A percentile compares a stretch with the other conserved stretches of the same genome.
Evolutionary conservation across 257 asterid genomes (phyloP).

Genomic region (Capsicum rhomboideum): DNA sequence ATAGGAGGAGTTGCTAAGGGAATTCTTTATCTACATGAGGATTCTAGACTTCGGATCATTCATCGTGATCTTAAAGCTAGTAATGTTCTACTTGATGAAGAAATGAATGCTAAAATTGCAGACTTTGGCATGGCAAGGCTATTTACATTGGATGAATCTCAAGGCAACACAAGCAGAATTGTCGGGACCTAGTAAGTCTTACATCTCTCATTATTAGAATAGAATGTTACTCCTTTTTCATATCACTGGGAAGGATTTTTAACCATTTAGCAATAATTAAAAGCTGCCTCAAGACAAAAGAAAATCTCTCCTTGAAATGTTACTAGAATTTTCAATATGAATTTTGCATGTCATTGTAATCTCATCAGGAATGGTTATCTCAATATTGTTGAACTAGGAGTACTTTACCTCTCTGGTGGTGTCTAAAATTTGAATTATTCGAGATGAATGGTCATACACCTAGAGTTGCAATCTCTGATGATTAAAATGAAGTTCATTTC

Average conservation of each 20-base stretch:
- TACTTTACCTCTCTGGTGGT: not conserved
- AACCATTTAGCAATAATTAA: not conserved
- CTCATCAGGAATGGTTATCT: not conserved
- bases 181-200: not conserved
- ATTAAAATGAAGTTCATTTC: too few species aligned
- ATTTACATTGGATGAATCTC: not conserved
- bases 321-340: too few species aligned
- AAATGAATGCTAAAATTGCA: conserved; percentile 29
- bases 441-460: not conserved
- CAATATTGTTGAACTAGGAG: not conserved
- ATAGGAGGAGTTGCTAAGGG: conserved; percentile 15
- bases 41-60: conserved; percentile 17
- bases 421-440: not conserved
- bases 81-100: conserved; percentile 20
- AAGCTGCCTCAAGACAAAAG: not conserved
- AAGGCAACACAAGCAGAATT: not conserved
- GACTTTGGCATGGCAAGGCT: conserved; percentile 26
- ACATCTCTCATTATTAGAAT: not conserved
- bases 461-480: not conserved
- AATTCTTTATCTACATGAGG: conserved; percentile 15
- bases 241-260: not conserved
- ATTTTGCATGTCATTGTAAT: too few species aligned
- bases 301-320: not conserved
- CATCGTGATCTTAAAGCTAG: conserved; percentile 38
- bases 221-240: not conserved